Percentiles rank a stretch among this genome's conserved stretches.
Evolutionary conservation across 345 rosid genomes (phyloP).

Genomic region (Abelmoschus esculentus): DNA sequence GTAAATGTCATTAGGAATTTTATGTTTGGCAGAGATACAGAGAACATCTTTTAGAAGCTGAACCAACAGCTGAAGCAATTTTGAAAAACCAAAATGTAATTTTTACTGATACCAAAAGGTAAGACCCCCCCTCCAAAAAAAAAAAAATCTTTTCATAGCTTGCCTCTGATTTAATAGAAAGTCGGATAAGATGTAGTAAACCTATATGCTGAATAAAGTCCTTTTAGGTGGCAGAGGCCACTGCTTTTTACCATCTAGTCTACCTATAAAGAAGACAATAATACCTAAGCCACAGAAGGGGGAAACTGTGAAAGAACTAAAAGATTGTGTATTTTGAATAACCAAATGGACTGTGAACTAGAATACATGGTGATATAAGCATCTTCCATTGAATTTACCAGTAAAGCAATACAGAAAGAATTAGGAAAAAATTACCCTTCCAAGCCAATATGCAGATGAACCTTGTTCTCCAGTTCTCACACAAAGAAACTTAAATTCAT

Average conservation of each 20-base stretch:
- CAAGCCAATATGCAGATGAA: slow-evolving; percentile 62
- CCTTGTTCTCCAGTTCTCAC: slow-evolving; percentile 34
- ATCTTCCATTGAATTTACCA: not conserved
- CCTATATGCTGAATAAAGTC: not conserved
- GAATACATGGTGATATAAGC: not conserved
- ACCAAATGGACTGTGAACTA: not conserved
- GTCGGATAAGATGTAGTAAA: not conserved
- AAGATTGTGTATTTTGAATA: not conserved
- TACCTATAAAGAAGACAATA: not conserved
- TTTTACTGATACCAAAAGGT: not conserved
- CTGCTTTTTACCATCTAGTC: not conserved
- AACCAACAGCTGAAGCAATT: not conserved
- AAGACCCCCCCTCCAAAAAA: not conserved
- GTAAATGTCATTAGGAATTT: not conserved
- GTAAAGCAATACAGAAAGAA: not conserved
- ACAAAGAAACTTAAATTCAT: slow-evolving; percentile 71
- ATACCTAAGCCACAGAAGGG: not conserved
- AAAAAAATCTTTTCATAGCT: not conserved
- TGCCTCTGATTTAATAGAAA: not conserved
- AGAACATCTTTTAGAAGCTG: not conserved
- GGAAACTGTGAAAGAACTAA: not conserved
- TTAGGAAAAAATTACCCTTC: slow-evolving; percentile 54
- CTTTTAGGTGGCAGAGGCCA: not conserved
- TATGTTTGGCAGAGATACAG: not conserved
- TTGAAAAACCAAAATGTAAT: not conserved